phyloP scores from a whole-genome alignment of 106 monocot species.

The Ottelia alismoides region DNA sequence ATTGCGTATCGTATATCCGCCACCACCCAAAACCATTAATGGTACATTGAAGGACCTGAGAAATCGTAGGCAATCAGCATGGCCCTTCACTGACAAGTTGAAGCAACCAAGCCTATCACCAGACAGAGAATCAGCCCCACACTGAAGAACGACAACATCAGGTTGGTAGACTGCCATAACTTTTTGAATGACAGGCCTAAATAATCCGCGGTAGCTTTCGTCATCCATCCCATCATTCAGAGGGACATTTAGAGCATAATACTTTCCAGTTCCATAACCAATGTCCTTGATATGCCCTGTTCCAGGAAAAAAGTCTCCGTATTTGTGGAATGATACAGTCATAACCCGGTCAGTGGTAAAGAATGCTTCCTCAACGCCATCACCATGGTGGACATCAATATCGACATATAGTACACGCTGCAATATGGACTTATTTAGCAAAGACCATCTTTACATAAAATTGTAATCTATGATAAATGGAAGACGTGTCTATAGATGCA shows the following conservation, averaged over 20 bases:
- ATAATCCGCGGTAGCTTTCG: not conserved
- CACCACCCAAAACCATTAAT: not conserved
- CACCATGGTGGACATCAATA: slow-evolving; percentile 3
- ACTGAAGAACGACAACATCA: not conserved
- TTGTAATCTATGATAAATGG: too few species aligned
- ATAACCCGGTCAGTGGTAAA: not conserved
- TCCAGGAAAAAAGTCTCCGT: not conserved
- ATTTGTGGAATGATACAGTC: slow-evolving; percentile 1
- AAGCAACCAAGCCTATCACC: slow-evolving; percentile 1
- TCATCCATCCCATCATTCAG: not conserved
- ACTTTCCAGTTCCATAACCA: not conserved
- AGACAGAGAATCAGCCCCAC: slow-evolving; percentile 1
- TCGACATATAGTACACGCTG: slow-evolving; percentile 15
- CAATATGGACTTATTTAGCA: too few species aligned
- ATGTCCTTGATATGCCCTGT: not conserved
- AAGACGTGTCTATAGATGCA: too few species aligned
- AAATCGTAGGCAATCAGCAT: not conserved
- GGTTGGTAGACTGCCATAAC: not conserved
- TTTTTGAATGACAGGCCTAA: not conserved
- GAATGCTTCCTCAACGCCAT: not conserved
- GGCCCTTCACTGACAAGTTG: slow-evolving; percentile 1
- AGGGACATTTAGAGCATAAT: not conserved
- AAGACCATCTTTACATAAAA: too few species aligned
- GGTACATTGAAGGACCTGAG: slow-evolving; percentile 1
- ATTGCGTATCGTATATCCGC: not conserved